phyloP scores from a whole-genome alignment of 2,329 filamentous ascomycete genomes.

The Cytospora mali region DNA sequence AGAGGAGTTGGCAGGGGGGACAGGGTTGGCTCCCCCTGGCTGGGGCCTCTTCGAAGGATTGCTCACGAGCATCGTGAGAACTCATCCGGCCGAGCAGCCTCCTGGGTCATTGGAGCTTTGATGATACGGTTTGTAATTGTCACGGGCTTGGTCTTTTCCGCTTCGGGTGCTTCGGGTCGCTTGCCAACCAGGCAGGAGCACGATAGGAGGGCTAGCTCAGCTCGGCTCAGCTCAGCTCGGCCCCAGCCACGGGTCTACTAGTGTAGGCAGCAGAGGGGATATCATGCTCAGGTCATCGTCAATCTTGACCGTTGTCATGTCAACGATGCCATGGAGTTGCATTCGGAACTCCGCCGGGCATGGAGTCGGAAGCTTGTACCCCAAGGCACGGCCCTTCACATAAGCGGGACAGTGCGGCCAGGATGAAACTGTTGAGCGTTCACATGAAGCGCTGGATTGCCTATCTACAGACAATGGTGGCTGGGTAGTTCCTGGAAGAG shows the following conservation, averaged over 20 bases:
- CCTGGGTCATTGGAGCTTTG: not conserved
- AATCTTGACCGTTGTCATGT: not conserved
- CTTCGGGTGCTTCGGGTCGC: conserved; percentile 12
- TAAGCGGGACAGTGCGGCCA: not conserved
- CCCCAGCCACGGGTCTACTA: no score
- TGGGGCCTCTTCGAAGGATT: not conserved
- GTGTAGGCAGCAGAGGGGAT: conserved; percentile 18
- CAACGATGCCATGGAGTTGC: not conserved
- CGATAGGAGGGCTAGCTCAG: not conserved
- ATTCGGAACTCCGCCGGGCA: not conserved
- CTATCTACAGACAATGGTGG: not conserved
- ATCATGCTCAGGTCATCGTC: not conserved
- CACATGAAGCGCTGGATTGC: not conserved
- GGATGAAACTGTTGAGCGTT: not conserved
- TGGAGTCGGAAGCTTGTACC: not conserved
- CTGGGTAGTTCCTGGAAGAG: not conserved
- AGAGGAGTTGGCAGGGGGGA: conserved; percentile 1
- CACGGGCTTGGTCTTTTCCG: conserved; percentile 7
- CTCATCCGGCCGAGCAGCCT: not conserved
- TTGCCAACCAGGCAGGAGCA: conserved; percentile 7
- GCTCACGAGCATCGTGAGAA: not conserved
- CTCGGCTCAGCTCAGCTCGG: no score
- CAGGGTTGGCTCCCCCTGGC: not conserved
- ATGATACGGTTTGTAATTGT: not conserved
- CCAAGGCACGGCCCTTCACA: not conserved